These are phyloP conservation scores for Syzygium syzygioides DNA, from an alignment of 441 rosid species.

Conservation along the genomic window DNA sequence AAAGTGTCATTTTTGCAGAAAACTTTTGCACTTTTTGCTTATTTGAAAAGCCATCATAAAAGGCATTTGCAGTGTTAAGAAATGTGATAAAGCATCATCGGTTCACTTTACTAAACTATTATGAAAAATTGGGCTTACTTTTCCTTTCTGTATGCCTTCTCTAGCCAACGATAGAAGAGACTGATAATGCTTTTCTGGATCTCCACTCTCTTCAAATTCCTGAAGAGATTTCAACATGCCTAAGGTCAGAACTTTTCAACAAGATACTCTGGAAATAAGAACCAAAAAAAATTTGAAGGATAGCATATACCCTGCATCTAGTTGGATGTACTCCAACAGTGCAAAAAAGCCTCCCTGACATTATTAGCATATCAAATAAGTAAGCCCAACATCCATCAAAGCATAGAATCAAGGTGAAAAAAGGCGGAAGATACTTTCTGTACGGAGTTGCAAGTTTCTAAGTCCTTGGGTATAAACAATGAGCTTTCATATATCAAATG, in stretches of 20 bases:
- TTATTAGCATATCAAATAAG: not conserved
- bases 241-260: conserved; percentile 4
- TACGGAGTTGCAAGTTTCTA: not conserved
- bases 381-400: conserved; percentile 2
- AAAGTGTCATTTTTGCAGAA: not conserved
- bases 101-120: not conserved
- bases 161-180: conserved; percentile 65
- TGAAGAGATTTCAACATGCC: conserved; percentile 17
- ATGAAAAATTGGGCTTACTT: conserved; percentile 31
- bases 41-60: not conserved
- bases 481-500: not conserved
- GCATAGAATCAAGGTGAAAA: not conserved
- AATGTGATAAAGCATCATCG: not conserved
- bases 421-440: not conserved
- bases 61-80: not conserved
- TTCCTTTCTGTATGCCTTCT: conserved; percentile 89
- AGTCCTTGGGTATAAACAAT: not conserved
- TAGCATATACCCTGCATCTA: conserved; percentile 62
- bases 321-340: conserved; percentile 98
- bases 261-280: not conserved
- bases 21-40: not conserved
- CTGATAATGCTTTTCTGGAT: conserved; percentile 83
- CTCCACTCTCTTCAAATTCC: conserved; percentile 92
- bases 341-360: conserved; percentile 79
- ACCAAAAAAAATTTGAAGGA: not conserved